Conservation (phyloP, 495 filamentous ascomycete genomes). For the Penicillium longicatenatum region DNA sequence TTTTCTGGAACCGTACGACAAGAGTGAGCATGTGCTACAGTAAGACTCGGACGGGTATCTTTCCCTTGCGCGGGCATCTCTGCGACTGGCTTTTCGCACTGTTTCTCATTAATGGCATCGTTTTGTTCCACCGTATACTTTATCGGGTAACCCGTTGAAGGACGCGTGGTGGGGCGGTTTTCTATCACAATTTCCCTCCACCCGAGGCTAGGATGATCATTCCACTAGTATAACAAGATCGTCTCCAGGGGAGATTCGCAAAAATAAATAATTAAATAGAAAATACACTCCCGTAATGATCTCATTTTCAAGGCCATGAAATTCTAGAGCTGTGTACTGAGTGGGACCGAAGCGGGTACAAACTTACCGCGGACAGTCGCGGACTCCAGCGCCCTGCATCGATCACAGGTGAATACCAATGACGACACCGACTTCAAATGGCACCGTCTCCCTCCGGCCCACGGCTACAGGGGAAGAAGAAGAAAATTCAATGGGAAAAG, state of each 20-base stretch:
- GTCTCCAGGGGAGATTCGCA: neutral
- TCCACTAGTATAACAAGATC: conserved; percentile 1
- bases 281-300: neutral
- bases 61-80: neutral
- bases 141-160: conserved; percentile 11
- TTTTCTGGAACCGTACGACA: neutral
- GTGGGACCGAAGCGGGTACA: conserved; percentile 22
- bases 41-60: neutral
- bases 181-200: conserved; percentile 14
- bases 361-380: conserved; percentile 21
- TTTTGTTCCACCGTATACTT: conserved; percentile 16
- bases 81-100: no score
- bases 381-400: conserved; percentile 41
- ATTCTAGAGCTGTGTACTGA: neutral
- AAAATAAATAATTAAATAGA: neutral
- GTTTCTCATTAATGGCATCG: no score
- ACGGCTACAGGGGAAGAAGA: no score
- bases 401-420: conserved; percentile 34
- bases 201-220: conserved; percentile 10
- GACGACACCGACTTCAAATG: conserved; percentile 12
- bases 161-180: conserved; percentile 2
- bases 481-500: conserved; percentile 3
- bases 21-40: neutral
- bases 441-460: conserved; percentile 28
- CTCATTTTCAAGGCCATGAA: neutral